Base-by-base conservation (phyloP, 345 rosid species). In the Bruguiera gymnorhiza region DNA sequence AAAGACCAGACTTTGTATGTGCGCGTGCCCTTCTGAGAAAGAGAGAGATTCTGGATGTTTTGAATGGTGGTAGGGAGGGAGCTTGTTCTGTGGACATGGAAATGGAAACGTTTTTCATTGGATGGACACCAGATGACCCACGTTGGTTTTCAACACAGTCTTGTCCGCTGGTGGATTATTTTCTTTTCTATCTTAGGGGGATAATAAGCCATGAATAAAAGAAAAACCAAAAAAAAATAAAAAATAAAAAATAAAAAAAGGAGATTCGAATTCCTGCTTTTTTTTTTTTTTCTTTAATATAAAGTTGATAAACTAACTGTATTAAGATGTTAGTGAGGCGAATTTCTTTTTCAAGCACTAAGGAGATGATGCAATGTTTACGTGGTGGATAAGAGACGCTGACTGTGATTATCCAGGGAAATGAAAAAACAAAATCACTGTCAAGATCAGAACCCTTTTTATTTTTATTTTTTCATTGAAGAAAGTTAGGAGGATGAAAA, bases 311-410 rank as follows among this genome's bases (percentile, higher is more conserved):
- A 27, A 27, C 29, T 27, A 27, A 2, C 29, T 27, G 29, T 27
- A 27, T 27, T 27, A 27, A 27, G 29, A 27, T 27, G 29, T 2
- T 27, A 1, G 29, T 27, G 27, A 54, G 37, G 37, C 1, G 37
- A 8, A 7, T 34, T 34, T 6, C 7, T 39, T 11, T 9, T 32
- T 39, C 48, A 3, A 3, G 18, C 50, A 43, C 3, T 50, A 32
- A 24, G 48, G 13, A 65, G 68, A 31, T 48, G 0, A 53, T 2
- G 43, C 16, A 0, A 27, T 57, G 8, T 64, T 58, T 59, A 64
- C 32, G 69, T 65, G 69, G 69, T 46, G 32, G 69, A 71, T 71
- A 30, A 29, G 37, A 23, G 13, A 30, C 16, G 63, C 74, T 55
- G 75, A 71, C 58, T 63, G 32, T 4, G 55, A 71, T 64, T 63